These are phyloP conservation scores for Anthostomella pinea DNA, from an alignment of 2,329 filamentous ascomycete genomes.

Conservation along the genomic window DNA sequence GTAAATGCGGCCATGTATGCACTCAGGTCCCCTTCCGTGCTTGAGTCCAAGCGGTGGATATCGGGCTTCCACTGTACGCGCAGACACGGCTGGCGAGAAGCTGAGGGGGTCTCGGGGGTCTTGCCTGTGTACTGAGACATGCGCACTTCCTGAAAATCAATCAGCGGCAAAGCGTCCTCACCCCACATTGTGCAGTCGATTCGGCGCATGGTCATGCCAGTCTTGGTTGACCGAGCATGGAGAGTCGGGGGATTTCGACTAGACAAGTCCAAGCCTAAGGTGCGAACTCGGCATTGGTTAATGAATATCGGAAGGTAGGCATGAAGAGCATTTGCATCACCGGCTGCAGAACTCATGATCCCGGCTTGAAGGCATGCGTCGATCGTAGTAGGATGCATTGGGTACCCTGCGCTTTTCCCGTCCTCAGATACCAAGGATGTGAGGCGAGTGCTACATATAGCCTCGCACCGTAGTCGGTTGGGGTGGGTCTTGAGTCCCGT, in stretches of 20 bases:
- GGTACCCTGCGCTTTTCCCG: neutral
- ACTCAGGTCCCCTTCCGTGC: neutral
- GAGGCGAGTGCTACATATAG: neutral
- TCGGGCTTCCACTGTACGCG: conserved; percentile 19
- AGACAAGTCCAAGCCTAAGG: neutral
- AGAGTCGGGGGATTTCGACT: conserved; percentile 4
- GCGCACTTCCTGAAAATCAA: conserved; percentile 1
- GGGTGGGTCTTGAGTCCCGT: too few species aligned
- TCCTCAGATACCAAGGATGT: neutral
- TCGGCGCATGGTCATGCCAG: conserved; percentile 6
- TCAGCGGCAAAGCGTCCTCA: neutral
- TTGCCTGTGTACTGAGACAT: conserved; percentile 6
- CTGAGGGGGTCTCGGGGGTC: neutral
- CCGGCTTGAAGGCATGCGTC: conserved; percentile 19
- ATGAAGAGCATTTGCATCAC: conserved; percentile 1
- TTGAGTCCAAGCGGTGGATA: conserved; percentile 3
- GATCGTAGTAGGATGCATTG: conserved; percentile 18
- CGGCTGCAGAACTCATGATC: conserved; percentile 12
- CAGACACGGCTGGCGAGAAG: conserved; percentile 12
- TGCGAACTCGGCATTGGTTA: conserved; percentile 8
- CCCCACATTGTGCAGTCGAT: conserved; percentile 6
- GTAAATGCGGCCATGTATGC: too few species aligned
- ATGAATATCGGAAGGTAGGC: conserved; percentile 16
- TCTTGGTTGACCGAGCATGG: conserved; percentile 5
- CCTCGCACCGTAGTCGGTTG: conserved; percentile 6